A percentile compares a stretch with the other conserved stretches of the same genome.
Evolutionary conservation across 2,329 filamentous ascomycete species (phyloP).

Genomic region (Paraconiothyrium sp.): DNA sequence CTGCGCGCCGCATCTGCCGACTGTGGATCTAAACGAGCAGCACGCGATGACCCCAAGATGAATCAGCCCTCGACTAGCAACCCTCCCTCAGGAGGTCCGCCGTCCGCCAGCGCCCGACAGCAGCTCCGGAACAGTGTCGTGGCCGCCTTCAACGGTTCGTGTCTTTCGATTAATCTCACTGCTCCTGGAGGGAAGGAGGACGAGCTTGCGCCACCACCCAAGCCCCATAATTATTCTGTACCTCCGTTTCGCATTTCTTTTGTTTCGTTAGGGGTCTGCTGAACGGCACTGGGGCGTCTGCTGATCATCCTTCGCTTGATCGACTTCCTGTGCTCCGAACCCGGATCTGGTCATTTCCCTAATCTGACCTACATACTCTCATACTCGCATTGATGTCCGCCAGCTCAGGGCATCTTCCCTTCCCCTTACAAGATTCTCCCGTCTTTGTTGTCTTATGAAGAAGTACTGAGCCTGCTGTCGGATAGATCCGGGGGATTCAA

Average conservation of each 20-base stretch:
- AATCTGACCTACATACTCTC: background rate
- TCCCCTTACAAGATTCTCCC: background rate
- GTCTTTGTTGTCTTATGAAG: conserved; percentile 5
- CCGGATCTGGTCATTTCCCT: background rate
- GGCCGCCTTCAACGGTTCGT: conserved; percentile 53
- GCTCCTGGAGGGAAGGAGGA: background rate
- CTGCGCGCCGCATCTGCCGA: conserved; percentile 26
- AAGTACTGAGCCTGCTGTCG: conserved; percentile 21
- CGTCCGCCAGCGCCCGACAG: conserved; percentile 41
- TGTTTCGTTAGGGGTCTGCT: background rate
- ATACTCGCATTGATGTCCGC: conserved; percentile 25
- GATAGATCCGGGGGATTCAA: conserved; percentile 38
- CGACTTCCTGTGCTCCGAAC: background rate
- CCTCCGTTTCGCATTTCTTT: conserved; percentile 13
- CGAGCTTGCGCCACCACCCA: conserved; percentile 1
- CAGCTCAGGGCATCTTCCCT: conserved; percentile 12
- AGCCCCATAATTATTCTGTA: conserved; percentile 13
- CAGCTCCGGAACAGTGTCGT: conserved; percentile 49
- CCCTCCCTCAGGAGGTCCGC: conserved; percentile 43
- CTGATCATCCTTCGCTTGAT: conserved; percentile 6
- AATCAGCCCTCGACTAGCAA: conserved; percentile 38
- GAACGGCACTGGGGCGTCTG: background rate
- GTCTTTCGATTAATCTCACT: conserved; percentile 8
- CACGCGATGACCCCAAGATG: conserved; percentile 24
- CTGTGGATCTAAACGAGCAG: conserved; percentile 23